Evolutionary conservation across 2,329 filamentous ascomycete species (phyloP), one percentile per base, ranked within the genome.

Genomic region (Fusarium sp.): DNA sequence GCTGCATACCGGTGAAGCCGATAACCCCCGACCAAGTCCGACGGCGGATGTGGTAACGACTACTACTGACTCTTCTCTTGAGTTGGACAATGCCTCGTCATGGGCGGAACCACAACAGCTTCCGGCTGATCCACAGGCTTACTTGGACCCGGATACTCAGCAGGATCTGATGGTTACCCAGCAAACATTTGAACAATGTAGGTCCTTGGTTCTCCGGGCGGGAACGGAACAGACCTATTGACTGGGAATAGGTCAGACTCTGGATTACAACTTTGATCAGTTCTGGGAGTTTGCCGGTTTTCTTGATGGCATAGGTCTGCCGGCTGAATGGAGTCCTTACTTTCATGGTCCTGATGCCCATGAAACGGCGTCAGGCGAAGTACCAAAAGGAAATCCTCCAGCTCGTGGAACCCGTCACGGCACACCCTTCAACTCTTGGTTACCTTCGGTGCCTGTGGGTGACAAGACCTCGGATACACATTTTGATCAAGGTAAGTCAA

Each of bases 251-350:
- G 51, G 51, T 35, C 51, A 31, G 12, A 31, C 27, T 35, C 16
- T 57, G 5, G 33, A 57, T 31, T 36, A 57, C 3, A 46, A 69
- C 27, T 78, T 80, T 33, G 78, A 81, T 29, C 81, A 83, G 35
- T 84, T 84, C 56, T 69, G 79, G 35, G 82, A 83, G 12, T 84
- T 83, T 64, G 80, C 82, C 55, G 79, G 78, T 38, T 84, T 83
- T 35, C 78, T 83, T 3, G 82, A 83, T 7, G 81, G 81, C 4
- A 77, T 83, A 6, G 81, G 82, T 0, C 71, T 83, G 12, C 81
- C 82, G 5, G 79, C 82, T 1, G 81, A 83, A 72, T 83, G 82
- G 82, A 82, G 81, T 56, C 82, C 81, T 0, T 82, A 81, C 62
- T 80, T 83, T 49, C 71, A 82, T 12, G 75, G 76, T 6, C 76